A percentile compares a stretch with the other conserved stretches of the same genome.
Evolutionary conservation across 768 basidiomycete genomes (phyloP).

Genomic region (Cystobasidium ongulense): DNA sequence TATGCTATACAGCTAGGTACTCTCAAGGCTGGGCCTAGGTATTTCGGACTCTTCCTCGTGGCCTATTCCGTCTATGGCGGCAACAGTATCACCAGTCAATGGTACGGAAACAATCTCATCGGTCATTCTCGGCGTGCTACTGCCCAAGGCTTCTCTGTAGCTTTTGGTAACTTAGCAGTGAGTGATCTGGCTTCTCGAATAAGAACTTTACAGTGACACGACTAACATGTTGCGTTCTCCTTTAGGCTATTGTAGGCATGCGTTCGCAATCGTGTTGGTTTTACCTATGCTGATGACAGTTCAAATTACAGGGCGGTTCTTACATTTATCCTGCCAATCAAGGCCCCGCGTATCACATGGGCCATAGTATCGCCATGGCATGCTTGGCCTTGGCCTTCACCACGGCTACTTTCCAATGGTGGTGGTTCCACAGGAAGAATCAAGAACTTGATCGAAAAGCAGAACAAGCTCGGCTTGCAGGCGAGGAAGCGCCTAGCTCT

Average conservation of each 20-base stretch:
- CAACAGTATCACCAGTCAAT: background rate
- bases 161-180: background rate
- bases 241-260: no score
- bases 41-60: background rate
- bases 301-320: background rate
- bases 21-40: background rate
- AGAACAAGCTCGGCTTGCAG: background rate
- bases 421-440: background rate
- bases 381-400: background rate
- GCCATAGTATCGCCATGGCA: background rate
- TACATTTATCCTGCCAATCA: background rate
- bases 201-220: no score
- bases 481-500: background rate
- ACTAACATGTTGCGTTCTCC: no score
- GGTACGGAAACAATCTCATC: constrained; percentile 9
- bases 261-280: no score
- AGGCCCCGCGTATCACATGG: background rate
- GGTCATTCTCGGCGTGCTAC: background rate
- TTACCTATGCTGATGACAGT: background rate
- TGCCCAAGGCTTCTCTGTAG: background rate
- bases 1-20: background rate
- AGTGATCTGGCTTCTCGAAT: background rate
- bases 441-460: background rate
- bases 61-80: constrained; percentile 1
- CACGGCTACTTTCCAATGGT: background rate